Evolutionary conservation across 805 yeast species (phyloP).

Genomic region (Grigorovia jiainica): DNA sequence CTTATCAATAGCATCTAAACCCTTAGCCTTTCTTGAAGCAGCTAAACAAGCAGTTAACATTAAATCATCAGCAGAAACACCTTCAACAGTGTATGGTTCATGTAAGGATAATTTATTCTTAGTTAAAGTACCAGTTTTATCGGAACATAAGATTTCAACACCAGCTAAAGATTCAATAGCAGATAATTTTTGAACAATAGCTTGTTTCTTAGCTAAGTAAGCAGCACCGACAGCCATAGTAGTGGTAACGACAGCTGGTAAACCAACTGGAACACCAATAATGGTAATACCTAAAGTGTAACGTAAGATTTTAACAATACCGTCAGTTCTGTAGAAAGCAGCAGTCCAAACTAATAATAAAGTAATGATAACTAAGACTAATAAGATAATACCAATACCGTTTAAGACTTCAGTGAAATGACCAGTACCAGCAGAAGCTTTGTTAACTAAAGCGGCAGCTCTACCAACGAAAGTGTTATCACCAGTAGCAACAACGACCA

Average conservation of each 20-base stretch:
- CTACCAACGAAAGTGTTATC: constrained; percentile 93
- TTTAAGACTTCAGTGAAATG: constrained; percentile 95
- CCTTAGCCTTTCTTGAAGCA: constrained; percentile 96
- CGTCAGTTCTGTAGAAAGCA: constrained; percentile 85
- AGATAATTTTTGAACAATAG: constrained; percentile 92
- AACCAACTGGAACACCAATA: constrained; percentile 97
- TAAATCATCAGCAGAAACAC: constrained; percentile 91
- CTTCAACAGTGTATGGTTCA: constrained; percentile 96
- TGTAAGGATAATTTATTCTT: constrained; percentile 92
- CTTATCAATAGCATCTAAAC: constrained; percentile 94
- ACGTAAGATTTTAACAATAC: constrained; percentile 80
- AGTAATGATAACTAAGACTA: constrained; percentile 81
- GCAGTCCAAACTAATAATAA: constrained; percentile 87
- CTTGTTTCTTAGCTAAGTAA: constrained; percentile 93
- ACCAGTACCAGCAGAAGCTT: constrained; percentile 88
- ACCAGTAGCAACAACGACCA: constrained; percentile 93
- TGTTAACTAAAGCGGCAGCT: constrained; percentile 93
- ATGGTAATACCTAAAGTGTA: constrained; percentile 92
- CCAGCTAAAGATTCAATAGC: constrained; percentile 97
- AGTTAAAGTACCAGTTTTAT: constrained; percentile 96
- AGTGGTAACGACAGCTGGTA: constrained; percentile 96
- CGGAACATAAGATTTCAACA: constrained; percentile 96
- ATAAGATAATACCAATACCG: constrained; percentile 91
- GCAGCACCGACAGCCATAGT: constrained; percentile 99
- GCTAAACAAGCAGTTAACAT: constrained; percentile 97